These are phyloP conservation scores for Heliamphora ciliata DNA, from an alignment of 179 eudicot genomes.

Conservation along the genomic window DNA sequence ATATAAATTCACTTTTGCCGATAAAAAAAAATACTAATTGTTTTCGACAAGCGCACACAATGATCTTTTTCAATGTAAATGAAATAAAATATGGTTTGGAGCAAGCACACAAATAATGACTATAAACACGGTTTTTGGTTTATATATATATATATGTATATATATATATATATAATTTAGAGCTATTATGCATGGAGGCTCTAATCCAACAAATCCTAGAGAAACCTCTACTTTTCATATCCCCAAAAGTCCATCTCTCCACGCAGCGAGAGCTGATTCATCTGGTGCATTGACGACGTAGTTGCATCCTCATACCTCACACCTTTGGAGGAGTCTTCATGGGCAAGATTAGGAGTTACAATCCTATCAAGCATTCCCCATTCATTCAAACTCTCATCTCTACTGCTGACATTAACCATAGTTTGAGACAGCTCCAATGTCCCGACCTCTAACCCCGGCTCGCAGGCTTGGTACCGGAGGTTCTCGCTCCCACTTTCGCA, in stretches of 20 bases:
- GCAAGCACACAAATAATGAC: no score
- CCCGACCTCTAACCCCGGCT: constrained; percentile 31
- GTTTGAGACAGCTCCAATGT: constrained; percentile 22
- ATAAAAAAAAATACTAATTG: no score
- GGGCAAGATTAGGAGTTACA: constrained; percentile 22
- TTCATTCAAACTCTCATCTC: constrained; percentile 35
- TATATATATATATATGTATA: no score
- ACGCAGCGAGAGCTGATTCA: constrained; percentile 50
- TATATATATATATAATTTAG: no score
- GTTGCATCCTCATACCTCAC: constrained; percentile 26
- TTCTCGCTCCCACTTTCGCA: constrained; percentile 29
- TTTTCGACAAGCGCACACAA: no score
- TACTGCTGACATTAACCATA: constrained; percentile 14
- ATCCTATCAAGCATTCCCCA: constrained; percentile 58
- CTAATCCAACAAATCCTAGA: no score
- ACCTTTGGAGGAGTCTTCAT: constrained; percentile 20
- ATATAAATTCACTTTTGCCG: no score
- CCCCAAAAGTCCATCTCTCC: constrained; percentile 95
- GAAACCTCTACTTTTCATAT: constrained; percentile 40
- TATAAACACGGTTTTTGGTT: no score
- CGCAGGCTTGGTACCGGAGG: constrained; percentile 23
- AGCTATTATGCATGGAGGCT: no score
- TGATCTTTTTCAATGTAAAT: no score
- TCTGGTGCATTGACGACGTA: constrained; percentile 41
- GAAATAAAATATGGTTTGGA: no score